Percentiles rank a stretch among this genome's conserved stretches.
phyloP scores from a whole-genome alignment of 1,284 basidiomycete genomes.

The Apiotrichum mycotoxinovorans region DNA sequence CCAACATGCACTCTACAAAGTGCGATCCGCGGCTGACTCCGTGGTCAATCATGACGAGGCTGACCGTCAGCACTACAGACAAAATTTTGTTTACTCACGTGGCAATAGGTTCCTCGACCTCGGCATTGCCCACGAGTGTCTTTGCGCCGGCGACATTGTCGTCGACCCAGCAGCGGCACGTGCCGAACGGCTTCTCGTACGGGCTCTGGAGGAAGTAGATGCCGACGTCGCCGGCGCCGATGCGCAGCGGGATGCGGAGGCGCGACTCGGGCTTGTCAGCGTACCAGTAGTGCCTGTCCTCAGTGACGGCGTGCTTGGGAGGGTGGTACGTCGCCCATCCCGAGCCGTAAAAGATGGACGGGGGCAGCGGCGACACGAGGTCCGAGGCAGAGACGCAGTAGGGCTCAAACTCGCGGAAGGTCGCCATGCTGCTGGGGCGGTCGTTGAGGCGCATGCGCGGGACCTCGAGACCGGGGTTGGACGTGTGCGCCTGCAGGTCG shows the following conservation, averaged over 20 bases:
- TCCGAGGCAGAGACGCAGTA: conserved; percentile 91
- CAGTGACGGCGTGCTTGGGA: conserved; percentile 51
- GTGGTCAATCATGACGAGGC: conserved; percentile 68
- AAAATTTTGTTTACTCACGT: conserved; percentile 17
- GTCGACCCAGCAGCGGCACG: conserved; percentile 51
- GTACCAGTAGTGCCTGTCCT: conserved; percentile 79
- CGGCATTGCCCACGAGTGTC: conserved; percentile 47
- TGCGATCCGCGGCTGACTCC: conserved; percentile 70
- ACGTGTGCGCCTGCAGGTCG: conserved; percentile 29
- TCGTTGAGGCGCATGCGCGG: conserved; percentile 71
- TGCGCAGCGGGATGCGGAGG: conserved; percentile 44
- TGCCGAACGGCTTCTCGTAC: conserved; percentile 45
- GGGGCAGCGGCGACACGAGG: conserved; percentile 86
- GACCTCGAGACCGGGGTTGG: conserved; percentile 54
- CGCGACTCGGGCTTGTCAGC: conserved; percentile 53
- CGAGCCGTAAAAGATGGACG: conserved; percentile 79
- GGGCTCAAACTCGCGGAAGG: conserved; percentile 80
- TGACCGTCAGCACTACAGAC: conserved; percentile 35
- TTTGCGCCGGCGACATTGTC: conserved; percentile 50
- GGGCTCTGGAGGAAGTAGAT: conserved; percentile 50
- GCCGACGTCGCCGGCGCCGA: conserved; percentile 51
- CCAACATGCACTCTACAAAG: conserved; percentile 71
- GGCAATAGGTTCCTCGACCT: conserved; percentile 29
- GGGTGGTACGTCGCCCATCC: conserved; percentile 82
- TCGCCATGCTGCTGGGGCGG: conserved; percentile 58